Evolutionary conservation across 140 eudicot species (phyloP).

Genomic region (Erigeron philadelphicus): DNA sequence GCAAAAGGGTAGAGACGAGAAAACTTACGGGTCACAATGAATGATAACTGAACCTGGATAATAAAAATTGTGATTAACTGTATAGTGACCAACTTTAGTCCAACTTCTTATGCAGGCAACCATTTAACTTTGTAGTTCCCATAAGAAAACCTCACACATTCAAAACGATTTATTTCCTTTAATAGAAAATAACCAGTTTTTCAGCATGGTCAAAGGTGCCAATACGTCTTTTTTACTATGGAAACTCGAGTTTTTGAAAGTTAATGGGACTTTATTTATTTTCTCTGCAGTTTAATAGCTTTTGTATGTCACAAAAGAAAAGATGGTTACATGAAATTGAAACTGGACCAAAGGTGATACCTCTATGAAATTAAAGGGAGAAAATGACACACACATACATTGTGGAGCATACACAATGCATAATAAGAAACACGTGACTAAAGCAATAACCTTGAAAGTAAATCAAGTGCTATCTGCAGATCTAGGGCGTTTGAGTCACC

Average conservation of each 20-base stretch:
- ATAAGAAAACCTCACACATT: neutral
- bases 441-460: slow-evolving; percentile 69
- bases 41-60: neutral
- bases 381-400: neutral
- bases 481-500: slow-evolving; percentile 67
- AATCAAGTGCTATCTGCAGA: slow-evolving; percentile 68
- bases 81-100: neutral
- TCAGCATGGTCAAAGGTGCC: neutral
- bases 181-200: too few relatives aligned
- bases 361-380: neutral
- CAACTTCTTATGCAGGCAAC: neutral
- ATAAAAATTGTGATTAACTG: neutral
- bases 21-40: neutral
- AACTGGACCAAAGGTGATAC: neutral
- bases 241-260: neutral
- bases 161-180: too few relatives aligned
- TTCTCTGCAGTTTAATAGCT: neutral
- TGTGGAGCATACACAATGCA: neutral
- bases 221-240: neutral
- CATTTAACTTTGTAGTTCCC: neutral
- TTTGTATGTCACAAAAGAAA: too few relatives aligned
- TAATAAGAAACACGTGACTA: slow-evolving; percentile 5
- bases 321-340: neutral
- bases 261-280: too few relatives aligned
- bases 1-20: slow-evolving; percentile 26